phyloP scores from a whole-genome alignment of 768 basidiomycete genomes.

The Lactarius hengduanensis region DNA sequence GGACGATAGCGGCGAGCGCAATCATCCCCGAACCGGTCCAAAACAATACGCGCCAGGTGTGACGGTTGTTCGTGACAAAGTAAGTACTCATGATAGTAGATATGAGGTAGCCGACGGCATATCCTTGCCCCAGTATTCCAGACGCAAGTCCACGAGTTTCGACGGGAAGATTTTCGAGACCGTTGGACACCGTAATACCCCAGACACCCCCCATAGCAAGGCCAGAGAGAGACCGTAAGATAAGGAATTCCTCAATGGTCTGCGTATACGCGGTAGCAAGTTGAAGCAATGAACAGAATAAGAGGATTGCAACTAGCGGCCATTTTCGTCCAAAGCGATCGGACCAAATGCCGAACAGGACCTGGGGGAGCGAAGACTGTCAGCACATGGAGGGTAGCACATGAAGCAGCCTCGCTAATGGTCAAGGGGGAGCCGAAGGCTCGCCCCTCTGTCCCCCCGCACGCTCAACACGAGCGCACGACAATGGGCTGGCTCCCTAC shows the following conservation, averaged over 20 bases:
- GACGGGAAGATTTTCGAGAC: slow-evolving; percentile 85
- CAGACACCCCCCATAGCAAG: slow-evolving; percentile 88
- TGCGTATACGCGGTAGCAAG: slow-evolving; percentile 78
- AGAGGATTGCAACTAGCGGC: slow-evolving; percentile 77
- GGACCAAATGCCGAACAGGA: slow-evolving; percentile 77
- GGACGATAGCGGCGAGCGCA: slow-evolving; percentile 62
- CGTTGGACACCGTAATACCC: slow-evolving; percentile 77
- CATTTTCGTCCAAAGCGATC: slow-evolving; percentile 93
- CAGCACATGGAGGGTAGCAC: background rate
- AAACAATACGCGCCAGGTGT: slow-evolving; percentile 72
- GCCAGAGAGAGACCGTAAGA: slow-evolving; percentile 77
- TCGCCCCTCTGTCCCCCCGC: background rate
- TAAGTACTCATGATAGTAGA: slow-evolving; percentile 79
- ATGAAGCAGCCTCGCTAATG: background rate
- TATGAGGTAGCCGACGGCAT: slow-evolving; percentile 83
- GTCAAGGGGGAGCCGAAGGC: background rate
- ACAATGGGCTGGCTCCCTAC: no score
- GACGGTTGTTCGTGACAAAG: slow-evolving; percentile 42
- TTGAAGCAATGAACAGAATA: slow-evolving; percentile 71
- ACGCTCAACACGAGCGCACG: background rate
- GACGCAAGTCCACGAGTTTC: slow-evolving; percentile 83
- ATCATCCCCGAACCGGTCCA: slow-evolving; percentile 78
- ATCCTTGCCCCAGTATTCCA: slow-evolving; percentile 86
- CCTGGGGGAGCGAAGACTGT: slow-evolving; percentile 26
- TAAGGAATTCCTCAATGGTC: slow-evolving; percentile 76